phyloP scores from a whole-genome alignment of 345 rosid species.

The Sisymbrium altissimum region DNA sequence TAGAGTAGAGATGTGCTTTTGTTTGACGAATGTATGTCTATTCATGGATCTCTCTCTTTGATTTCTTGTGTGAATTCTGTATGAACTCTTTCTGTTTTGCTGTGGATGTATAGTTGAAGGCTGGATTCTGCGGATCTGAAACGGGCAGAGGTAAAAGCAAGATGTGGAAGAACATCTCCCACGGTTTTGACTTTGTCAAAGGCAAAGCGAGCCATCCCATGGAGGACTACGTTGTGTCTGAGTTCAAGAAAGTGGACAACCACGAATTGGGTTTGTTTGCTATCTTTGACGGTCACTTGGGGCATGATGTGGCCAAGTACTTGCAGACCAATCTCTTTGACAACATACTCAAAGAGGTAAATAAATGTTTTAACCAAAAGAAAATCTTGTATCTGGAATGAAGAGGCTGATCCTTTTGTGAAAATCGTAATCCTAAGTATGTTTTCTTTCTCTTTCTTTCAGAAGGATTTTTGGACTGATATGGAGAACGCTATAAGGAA shows the following conservation, averaged over 20 bases:
- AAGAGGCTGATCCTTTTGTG: background rate
- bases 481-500: constrained; percentile 57
- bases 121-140: constrained; percentile 56
- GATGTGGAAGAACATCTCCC: constrained; percentile 49
- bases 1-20: background rate
- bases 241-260: constrained; percentile 49
- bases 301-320: constrained; percentile 80
- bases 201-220: constrained; percentile 82
- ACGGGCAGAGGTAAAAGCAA: constrained; percentile 77
- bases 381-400: background rate
- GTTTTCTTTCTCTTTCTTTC: constrained; percentile 7
- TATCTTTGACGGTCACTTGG: constrained; percentile 86
- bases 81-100: background rate
- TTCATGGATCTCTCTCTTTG: background rate
- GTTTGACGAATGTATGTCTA: background rate
- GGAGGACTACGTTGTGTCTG: constrained; percentile 82
- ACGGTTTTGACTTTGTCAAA: constrained; percentile 73
- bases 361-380: background rate
- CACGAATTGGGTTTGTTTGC: constrained; percentile 80
- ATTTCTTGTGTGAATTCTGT: background rate
- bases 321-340: constrained; percentile 69
- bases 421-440: background rate
- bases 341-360: constrained; percentile 77
- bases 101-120: constrained; percentile 47
- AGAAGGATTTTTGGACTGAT: constrained; percentile 78